Percentiles rank a stretch among this genome's conserved stretches.
Evolutionary conservation across 116 monocot species (phyloP).

Genomic region (Phalaenopsis hybrid): DNA sequence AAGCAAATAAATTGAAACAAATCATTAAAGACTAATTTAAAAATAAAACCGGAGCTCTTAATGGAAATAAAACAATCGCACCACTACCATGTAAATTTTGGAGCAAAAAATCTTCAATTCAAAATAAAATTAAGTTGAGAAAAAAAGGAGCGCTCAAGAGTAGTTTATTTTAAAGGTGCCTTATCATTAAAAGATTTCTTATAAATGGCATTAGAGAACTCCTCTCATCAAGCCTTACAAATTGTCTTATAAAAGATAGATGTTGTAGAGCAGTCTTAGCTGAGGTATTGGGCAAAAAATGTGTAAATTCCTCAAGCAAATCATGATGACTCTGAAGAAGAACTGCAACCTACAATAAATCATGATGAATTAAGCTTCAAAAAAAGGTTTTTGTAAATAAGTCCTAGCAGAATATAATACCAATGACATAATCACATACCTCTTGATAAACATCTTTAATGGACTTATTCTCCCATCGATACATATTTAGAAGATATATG

Average conservation of each 20-base stretch:
- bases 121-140: neutral
- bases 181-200: conserved; percentile 23
- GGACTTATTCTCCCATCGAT: conserved; percentile 48
- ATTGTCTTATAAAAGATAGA: conserved; percentile 27
- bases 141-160: neutral
- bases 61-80: too few relatives aligned
- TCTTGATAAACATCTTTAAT: conserved; percentile 59
- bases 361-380: neutral
- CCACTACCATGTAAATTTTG: neutral
- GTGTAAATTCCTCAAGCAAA: conserved; percentile 87
- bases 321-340: conserved; percentile 71
- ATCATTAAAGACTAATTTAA: too few relatives aligned
- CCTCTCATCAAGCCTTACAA: conserved; percentile 54
- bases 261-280: conserved; percentile 23
- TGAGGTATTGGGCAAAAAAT: conserved; percentile 80
- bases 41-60: too few relatives aligned
- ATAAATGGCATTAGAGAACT: conserved; percentile 35
- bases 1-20: too few relatives aligned
- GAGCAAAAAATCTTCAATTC: too few relatives aligned
- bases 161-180: neutral
- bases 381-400: neutral
- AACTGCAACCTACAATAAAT: conserved; percentile 36
- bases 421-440: conserved; percentile 5
- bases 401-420: neutral
- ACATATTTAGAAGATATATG: conserved; percentile 62